Base-by-base conservation (phyloP, 2,329 filamentous ascomycete genomes). In the Phialemoniopsis sp. region DNA sequence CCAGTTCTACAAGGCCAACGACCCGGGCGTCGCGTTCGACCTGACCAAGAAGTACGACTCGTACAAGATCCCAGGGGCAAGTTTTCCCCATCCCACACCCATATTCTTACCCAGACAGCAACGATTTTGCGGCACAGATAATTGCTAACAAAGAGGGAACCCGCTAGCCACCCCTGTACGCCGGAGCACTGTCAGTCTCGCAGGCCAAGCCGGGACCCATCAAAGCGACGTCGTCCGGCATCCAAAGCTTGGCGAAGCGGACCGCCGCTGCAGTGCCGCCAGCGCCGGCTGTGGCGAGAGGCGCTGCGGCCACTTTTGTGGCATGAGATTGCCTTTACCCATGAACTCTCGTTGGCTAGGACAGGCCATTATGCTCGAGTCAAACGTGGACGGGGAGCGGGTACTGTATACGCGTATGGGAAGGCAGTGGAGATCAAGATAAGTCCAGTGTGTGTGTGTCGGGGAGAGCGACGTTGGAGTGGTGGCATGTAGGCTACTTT, bases 81-180 rank as follows among this genome's bases (percentile, higher is more conserved):
- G 45, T 34, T 14, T 13, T 32, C 14, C 13, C 33, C 13, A 4
- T n/a, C 8, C 16, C 16, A 10, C 13, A 8, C 13, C 14, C n/a
- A 13, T 5, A 16, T 28, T 13, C 34, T 29, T 8, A n/a, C n/a
- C n/a, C n/a, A n/a, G n/a, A n/a, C n/a, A n/a, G n/a, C n/a, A n/a
- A n/a, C n/a, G n/a, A n/a, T n/a, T n/a, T n/a, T 26, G 21, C 21
- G 21, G 21, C 21, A 26, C 21, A 16, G 30, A 32, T 13, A 32
- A 32, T 7, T 13, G 5, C 13, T 8, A 16, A 32, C 5, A 16
- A 32, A 13, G 15, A 16, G 6, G 30, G 13, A 34, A 16, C 32
- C 13, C 19, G 18, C 30, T 29, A 56, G 53, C 53, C 55, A 3
- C 26, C 50, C 13, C 36, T 57, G 19, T 56, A 57, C 42, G 48